Base-by-base conservation (phyloP, 805 yeast species). In the Dipodascus geniculatus region DNA sequence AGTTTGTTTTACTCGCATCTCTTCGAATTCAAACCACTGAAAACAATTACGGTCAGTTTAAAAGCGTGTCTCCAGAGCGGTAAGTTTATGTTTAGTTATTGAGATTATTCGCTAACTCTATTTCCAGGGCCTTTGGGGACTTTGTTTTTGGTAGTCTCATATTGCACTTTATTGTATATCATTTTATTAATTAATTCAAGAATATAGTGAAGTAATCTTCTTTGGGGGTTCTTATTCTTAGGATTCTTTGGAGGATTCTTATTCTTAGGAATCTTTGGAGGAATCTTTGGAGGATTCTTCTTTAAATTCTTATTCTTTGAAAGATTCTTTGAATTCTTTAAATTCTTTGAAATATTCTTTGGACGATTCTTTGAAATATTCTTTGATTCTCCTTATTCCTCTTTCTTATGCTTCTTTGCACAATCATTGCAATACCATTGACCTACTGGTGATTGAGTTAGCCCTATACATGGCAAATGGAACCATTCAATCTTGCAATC, bases 401-500 rank as follows among this genome's bases (percentile, higher is more conserved):
- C n/a, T n/a, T n/a, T n/a, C n/a, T 48, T 53, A 42, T 56, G 52
- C 47, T 59, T 60, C 11, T 53, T 55, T 19, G 61, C 58, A 65
- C 91, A 85, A 56, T 81, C 86, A 53, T 82, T 82, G 64, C 91
- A 85, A 61, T 78, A 83, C 91, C 91, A 85, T 62, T 83, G 83
- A 11, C 89, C 89, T 71, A 83, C 85, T 1, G 97, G 98, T 3
- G 91, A 79, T 51, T 88, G 82, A 51, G 83, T 80, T 61, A 89
- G 76, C 0, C 96, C 96, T 48, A 87, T 85, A 69, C 98, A 90
- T 17, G 95, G 95, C 60, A 91, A 73, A 72, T 90, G 98, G 71
- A 90, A 90, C 98, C 98, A 90, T 68, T 90, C 98, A 53, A 88
- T 75, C 65, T 82, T 82, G 72, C 98, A 91, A 55, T 83, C 81